These are phyloP conservation scores for Leptodermis oblonga DNA, from an alignment of 257 asterid genomes.

Conservation along the genomic window DNA sequence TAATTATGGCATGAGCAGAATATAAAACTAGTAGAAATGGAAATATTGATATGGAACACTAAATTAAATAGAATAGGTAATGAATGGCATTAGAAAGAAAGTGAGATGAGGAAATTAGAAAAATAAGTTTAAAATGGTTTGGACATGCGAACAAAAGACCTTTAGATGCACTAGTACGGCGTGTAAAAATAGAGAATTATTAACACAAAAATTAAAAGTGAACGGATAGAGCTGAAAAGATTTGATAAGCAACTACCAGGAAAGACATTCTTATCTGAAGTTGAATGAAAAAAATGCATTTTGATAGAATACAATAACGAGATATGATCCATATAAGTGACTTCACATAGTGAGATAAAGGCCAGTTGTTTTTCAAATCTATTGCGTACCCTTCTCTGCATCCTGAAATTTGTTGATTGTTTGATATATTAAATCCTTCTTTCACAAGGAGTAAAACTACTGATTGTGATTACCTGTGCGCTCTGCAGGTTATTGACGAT, in stretches of 20 bases:
- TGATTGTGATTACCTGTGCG: background rate
- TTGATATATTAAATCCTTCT: background rate
- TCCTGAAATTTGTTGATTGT: background rate
- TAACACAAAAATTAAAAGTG: too few relatives aligned
- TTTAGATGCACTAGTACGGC: background rate
- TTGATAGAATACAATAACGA: too few relatives aligned
- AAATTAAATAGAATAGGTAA: background rate
- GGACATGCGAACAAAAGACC: background rate
- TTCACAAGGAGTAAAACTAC: background rate
- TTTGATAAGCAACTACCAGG: too few relatives aligned
- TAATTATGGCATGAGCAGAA: background rate
- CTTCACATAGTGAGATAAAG: background rate
- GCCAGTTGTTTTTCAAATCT: background rate
- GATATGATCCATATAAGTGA: too few relatives aligned
- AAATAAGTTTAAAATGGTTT: background rate
- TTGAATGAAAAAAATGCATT: too few relatives aligned
- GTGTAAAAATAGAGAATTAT: background rate
- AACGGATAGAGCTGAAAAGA: too few relatives aligned
- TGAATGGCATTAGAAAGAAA: background rate
- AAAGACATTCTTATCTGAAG: background rate
- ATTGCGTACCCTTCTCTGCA: background rate
- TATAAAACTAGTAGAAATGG: background rate
- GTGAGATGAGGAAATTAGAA: background rate
- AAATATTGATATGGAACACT: background rate
- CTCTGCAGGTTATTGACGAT: conserved; percentile 59